Base-by-base conservation (phyloP, 164 flowering plant species). In the Piper longum region DNA sequence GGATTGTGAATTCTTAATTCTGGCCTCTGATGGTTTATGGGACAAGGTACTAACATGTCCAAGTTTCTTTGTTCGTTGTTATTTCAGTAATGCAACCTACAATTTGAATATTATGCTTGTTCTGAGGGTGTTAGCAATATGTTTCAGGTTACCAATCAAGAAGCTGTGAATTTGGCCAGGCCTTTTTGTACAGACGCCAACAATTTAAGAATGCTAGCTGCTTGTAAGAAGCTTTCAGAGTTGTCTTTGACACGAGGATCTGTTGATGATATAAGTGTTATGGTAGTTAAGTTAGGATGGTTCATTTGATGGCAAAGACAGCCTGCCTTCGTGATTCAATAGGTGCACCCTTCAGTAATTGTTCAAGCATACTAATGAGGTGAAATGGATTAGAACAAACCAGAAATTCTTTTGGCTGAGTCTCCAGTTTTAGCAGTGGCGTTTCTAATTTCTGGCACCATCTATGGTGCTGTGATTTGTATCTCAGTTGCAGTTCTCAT, bases 21-120 rank as follows among this genome's bases (percentile, higher is more conserved):
- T 91, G 56, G 98, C 88, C 14, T 91, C 98, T 1, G 98, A 91
- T 72, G 96, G 98, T 8, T 72, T 91, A 48, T 91, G 98, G 98
- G 90, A 89, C 63, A 87, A 84, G 91, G 97, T 90, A 61, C 52
- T 12, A 54, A 48, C 52, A 48, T 9, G 48, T 44, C 48, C 48
- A 48, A 26, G 36, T 48, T 8, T 48, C 12, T 14, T 48, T 3
- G 8, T 5, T 44, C 48, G 6, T 8, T 14, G 9, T 3, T 6
- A 14, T 48, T 48, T 48, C 12, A 2, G 14, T 5, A 48, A 14
- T 14, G 3, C 14, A 48, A 9, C 14, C 11, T 2, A 5, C 9
- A 12, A 9, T 48, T 12, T 48, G 14, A 14, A 48, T 78, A 73
- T 58, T 65, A 39, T 6, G 7, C 39, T 41, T 39, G 4, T 41